Conservation (phyloP, 805 yeast genomes). For the Jamesozyma rosinii region DNA sequence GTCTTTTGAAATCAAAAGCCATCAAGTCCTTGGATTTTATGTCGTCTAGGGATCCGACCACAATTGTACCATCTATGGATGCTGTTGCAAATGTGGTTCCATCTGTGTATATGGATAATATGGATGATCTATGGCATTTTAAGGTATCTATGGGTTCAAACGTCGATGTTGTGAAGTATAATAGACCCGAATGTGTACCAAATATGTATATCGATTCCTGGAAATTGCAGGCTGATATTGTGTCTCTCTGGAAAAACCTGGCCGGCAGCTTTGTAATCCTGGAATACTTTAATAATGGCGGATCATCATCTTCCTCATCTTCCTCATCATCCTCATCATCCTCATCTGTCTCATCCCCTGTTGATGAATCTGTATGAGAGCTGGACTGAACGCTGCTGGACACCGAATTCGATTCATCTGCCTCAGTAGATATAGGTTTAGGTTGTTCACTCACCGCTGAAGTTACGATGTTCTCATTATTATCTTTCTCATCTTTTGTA, state of each 20-base stretch:
- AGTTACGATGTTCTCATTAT: not conserved
- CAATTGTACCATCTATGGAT: constrained; percentile 89
- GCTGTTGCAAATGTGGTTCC: constrained; percentile 75
- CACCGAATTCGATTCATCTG: not conserved
- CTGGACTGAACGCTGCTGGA: not conserved
- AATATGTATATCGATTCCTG: constrained; percentile 56
- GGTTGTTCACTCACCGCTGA: not conserved
- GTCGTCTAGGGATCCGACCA: constrained; percentile 47
- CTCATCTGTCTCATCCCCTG: constrained; percentile 7
- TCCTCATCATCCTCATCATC: constrained; percentile 27
- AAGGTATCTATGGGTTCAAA: constrained; percentile 58
- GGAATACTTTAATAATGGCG: constrained; percentile 68
- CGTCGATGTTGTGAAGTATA: constrained; percentile 57
- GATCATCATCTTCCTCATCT: constrained; percentile 38
- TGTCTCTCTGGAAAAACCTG: constrained; percentile 63
- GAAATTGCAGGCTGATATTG: constrained; percentile 62
- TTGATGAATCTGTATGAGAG: not conserved
- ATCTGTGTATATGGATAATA: constrained; percentile 63
- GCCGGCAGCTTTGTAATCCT: constrained; percentile 61
- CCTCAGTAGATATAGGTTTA: not conserved
- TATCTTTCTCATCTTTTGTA: not conserved
- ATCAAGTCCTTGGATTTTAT: constrained; percentile 35
- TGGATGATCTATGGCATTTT: constrained; percentile 78
- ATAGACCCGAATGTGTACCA: constrained; percentile 83
- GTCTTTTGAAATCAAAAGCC: constrained; percentile 77